Base-by-base conservation (phyloP, 1,284 basidiomycete genomes). In the Leccinum angustisporum region DNA sequence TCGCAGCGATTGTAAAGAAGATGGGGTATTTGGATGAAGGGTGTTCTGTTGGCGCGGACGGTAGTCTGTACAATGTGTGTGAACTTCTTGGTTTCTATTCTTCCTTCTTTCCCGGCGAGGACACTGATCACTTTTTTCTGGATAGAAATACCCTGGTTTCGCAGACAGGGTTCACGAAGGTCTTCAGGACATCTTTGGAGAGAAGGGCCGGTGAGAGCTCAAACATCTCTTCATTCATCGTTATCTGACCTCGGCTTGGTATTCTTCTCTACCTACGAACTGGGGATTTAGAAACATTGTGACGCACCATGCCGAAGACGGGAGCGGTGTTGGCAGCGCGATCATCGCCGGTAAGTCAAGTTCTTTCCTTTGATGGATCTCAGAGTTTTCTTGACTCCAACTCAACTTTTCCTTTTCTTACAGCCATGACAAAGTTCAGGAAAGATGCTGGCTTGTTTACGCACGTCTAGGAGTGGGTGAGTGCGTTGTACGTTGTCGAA, bases 251-350 rank as follows among this genome's bases (percentile, higher is more conserved):
- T 30, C 8, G 13, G 34, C 13, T 0, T 40, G 38, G 5, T 43
- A 10, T 18, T 10, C 40, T 18, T 5, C 52, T 61, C 56, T 25
- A 59, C 30, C 27, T 30, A 43, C 25, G 33, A 61, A 53, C 46
- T 31, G 18, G 55, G 55, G 36, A 46, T 52, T 31, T 38, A 90
- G 90, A 68, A 93, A 92, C 69, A 94, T 98, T 69, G 77, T 88
- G 36, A 97, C 95, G 0, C 86, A 93, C 75, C 94, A 95, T 69
- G 95, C 95, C 16, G 95, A 98, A 75, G 95, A 97, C 71, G 95
- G 95, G 58, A 94, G 91, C 65, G 95, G 95, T 68, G 95, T 97
- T 46, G 95, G 95, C n/a, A 93, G 91, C 67, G 95, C 94, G 4
- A 95, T 98, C 73, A 97, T 98, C 67, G 95, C 94, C 38, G 92